Base-by-base conservation (phyloP, 2,329 filamentous ascomycete species). In the Penicillium aurantiogriseum region DNA sequence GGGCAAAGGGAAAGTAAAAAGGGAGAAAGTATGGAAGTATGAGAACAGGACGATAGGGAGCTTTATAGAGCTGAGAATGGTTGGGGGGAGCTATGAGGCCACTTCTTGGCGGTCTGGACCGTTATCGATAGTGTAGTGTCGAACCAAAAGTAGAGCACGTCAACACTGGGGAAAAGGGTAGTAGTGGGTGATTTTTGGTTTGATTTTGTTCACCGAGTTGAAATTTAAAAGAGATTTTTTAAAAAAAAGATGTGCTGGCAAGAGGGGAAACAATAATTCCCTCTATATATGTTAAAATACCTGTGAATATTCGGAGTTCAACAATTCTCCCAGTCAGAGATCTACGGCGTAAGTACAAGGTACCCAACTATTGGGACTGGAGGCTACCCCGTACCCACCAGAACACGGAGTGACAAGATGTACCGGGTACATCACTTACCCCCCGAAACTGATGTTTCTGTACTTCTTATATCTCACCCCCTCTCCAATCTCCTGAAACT, bases 21-120 rank as follows among this genome's bases (percentile, higher is more conserved):
- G 29, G 5, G n/a, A 31, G 29, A 19, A 9, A 35, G 15, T 35
- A 47, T 31, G 27, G 9, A 8, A 46, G 56, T 21, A 52, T 25
- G 7, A 13, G 40, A 57, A 38, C 57, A 49, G 45, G 52, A 56
- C 35, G 50, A 62, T 38, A 42, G 50, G 42, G 56, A 58, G 60
- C 55, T 60, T 59, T 61, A 54, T 49, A 59, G 54, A 57, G 45
- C 52, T 43, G 46, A 43, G 52, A 68, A 65, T 60, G 51, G 67
- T 69, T 69, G 67, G 66, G 66, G 66, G 63, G 56, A 63, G 64
- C 58, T 63, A 63, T 63, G 62, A 58, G 62, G 25, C 62, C 55
- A 60, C 56, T 54, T 51, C 64, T 66, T 64, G 61, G 63, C 59
- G 62, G 60, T 60, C 56, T 65, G 59, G 59, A 58, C 58, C 54